phyloP scores from a whole-genome alignment of 2,329 filamentous ascomycete species.

The Aspergillus awamori region DNA sequence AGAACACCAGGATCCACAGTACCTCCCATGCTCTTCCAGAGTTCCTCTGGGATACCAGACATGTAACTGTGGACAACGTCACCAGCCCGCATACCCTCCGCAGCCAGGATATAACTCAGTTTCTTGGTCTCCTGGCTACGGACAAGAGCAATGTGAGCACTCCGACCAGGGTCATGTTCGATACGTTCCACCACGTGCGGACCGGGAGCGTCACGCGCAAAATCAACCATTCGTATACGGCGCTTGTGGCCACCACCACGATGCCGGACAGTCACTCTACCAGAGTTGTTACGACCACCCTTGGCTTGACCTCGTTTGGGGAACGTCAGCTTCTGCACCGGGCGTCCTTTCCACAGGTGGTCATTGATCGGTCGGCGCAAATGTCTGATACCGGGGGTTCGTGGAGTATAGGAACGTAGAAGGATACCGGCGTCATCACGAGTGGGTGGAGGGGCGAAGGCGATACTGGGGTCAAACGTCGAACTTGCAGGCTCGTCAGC shows the following conservation, averaged over 20 bases:
- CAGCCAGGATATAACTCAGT: constrained; percentile 91
- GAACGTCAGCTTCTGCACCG: constrained; percentile 79
- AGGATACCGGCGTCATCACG: constrained; percentile 47
- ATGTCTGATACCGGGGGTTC: constrained; percentile 90
- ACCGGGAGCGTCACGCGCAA: constrained; percentile 74
- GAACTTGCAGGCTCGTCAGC: constrained; percentile 38
- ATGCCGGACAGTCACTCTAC: constrained; percentile 85
- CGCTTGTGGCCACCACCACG: constrained; percentile 89
- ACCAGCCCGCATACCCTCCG: constrained; percentile 89
- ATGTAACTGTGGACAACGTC: constrained; percentile 92
- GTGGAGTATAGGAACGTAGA: constrained; percentile 86
- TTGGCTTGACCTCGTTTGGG: constrained; percentile 91
- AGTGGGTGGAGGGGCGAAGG: constrained; percentile 51
- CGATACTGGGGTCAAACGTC: constrained; percentile 40
- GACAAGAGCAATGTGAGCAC: constrained; percentile 87
- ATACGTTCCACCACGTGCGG: constrained; percentile 89
- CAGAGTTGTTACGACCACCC: constrained; percentile 87
- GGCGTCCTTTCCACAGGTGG: constrained; percentile 92
- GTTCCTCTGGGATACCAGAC: constrained; percentile 80
- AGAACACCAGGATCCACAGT: constrained; percentile 92
- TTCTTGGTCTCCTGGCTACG: constrained; percentile 72
- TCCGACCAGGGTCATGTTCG: constrained; percentile 93
- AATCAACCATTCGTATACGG: constrained; percentile 90
- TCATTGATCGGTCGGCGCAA: constrained; percentile 91
- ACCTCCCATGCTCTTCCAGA: constrained; percentile 91